Evolutionary conservation across 495 filamentous ascomycete genomes (phyloP), one percentile per base, ranked within the genome.

Genomic region (Penicillium tannophilum): DNA sequence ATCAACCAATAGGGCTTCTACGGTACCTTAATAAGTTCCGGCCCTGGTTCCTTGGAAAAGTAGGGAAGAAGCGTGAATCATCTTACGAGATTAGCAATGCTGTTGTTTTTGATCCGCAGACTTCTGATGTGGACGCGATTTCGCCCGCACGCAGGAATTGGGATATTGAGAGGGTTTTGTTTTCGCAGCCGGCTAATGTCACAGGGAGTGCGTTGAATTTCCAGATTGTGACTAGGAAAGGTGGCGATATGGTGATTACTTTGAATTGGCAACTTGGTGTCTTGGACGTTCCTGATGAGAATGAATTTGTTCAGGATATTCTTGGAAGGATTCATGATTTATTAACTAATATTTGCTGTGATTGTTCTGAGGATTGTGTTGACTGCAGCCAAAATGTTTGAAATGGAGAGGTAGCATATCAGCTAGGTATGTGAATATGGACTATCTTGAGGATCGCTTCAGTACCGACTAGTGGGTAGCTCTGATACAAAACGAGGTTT

Each of bases 11-110:
- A 20, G 47, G 47, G 5, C 12, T 50, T 4, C 12, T 50, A 30
- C 47, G 23, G 12, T 50, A 50, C 30, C 12, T 50, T 6, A 14
- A 4, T 17, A 2, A 31, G 12, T 31, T 50, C 12, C 47, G 47
- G 4, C 26, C 47, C 4, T 50, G 47, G 47, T 16, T 50, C 0
- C 23, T 17, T 30, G 24, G 14, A 30, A 50, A 50, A 33, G 0
- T 50, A 17, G 47, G 47, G 11, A 31, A 31, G n/a, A n/a, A 33
- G 2, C 23, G 47, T 28, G 47, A 50, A 16, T 31, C 24, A 14
- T 50, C 24, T 6, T 50, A 50, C 12, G 47, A 50, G 23, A 50
- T 50, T 19, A 50, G 47, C 28, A 50, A 50, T 31, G n/a, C n/a
- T 6, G 47, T 50, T 24, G 6, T n/a, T 33, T 50, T 50, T 50